phyloP scores from a whole-genome alignment of 2,329 filamentous ascomycete genomes.

The Hymenoscyphus repandus region DNA sequence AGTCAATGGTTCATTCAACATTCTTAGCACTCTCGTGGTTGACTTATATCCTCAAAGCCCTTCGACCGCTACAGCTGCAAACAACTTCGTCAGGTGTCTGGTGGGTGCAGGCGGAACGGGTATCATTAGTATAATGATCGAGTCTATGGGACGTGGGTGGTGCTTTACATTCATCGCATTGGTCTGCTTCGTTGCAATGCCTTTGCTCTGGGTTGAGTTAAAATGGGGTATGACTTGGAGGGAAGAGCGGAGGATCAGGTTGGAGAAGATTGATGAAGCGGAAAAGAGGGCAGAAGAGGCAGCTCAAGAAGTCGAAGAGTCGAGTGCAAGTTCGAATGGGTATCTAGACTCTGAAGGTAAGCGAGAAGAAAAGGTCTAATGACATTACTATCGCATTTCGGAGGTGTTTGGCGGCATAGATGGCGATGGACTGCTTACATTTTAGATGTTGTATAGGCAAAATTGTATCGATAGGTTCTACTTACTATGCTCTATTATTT shows the following conservation, averaged over 20 bases:
- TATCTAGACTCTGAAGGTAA: too few relatives aligned
- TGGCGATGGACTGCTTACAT: too few relatives aligned
- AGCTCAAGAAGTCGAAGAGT: neutral
- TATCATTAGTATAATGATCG: conserved; percentile 54
- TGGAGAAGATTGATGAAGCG: conserved; percentile 31
- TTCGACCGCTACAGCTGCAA: conserved; percentile 58
- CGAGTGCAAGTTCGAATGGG: conserved; percentile 6
- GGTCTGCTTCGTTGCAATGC: conserved; percentile 43
- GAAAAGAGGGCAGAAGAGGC: conserved; percentile 21
- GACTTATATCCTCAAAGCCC: conserved; percentile 57
- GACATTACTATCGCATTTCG: too few relatives aligned
- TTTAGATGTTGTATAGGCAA: too few relatives aligned
- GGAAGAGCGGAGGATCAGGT: conserved; percentile 42
- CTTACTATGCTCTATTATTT: too few relatives aligned
- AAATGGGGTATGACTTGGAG: conserved; percentile 46
- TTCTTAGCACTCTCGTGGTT: conserved; percentile 58
- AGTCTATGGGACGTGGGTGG: conserved; percentile 54
- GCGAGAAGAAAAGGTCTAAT: too few relatives aligned
- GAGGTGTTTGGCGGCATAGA: too few relatives aligned
- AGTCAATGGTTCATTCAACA: conserved; percentile 57
- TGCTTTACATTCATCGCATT: conserved; percentile 55
- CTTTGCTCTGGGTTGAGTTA: conserved; percentile 44
- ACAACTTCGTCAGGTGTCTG: conserved; percentile 58
- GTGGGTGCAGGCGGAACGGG: conserved; percentile 55
- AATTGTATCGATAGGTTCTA: too few relatives aligned